Evolutionary conservation across 2,329 filamentous ascomycete genomes (phyloP).

Genomic region (Aspergillus felis): DNA sequence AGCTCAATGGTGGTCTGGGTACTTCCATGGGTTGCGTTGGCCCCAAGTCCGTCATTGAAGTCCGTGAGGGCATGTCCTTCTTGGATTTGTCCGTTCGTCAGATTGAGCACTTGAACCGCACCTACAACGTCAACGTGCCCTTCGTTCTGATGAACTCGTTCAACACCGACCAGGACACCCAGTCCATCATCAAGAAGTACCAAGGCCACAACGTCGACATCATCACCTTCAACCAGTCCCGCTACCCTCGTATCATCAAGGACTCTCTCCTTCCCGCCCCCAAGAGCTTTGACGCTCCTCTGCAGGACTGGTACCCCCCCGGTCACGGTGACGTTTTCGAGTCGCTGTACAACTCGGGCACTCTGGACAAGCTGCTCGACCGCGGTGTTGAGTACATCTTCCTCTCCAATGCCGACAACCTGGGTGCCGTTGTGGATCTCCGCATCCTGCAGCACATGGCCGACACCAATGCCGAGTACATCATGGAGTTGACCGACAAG

Average conservation of each 20-base stretch:
- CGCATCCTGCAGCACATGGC: constrained; percentile 99
- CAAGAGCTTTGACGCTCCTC: constrained; percentile 79
- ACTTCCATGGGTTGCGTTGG: constrained; percentile 99
- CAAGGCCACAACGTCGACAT: constrained; percentile 99
- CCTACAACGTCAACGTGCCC: constrained; percentile 93
- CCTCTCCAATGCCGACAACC: constrained; percentile 98
- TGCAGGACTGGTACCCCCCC: constrained; percentile 97
- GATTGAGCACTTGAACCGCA: constrained; percentile 98
- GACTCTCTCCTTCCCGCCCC: constrained; percentile 95
- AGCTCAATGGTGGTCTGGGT: constrained; percentile 98
- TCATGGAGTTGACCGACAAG: constrained; percentile 99
- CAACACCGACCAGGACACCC: constrained; percentile 98
- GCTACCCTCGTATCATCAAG: constrained; percentile 96
- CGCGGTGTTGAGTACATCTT: constrained; percentile 97
- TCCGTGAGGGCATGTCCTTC: constrained; percentile 99
- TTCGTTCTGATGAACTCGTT: constrained; percentile 99
- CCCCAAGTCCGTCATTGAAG: constrained; percentile 98
- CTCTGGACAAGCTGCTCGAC: constrained; percentile 91
- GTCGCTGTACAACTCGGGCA: constrained; percentile 98
- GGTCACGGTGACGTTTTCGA: constrained; percentile 99
- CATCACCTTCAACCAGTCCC: constrained; percentile 98
- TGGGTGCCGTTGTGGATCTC: constrained; percentile 95
- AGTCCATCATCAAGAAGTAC: constrained; percentile 99
- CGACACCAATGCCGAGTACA: constrained; percentile 94
- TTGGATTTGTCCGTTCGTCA: constrained; percentile 96